These are phyloP conservation scores for Poa pratensis DNA, from an alignment of 176 grass and related monocot species.

Conservation along the genomic window DNA sequence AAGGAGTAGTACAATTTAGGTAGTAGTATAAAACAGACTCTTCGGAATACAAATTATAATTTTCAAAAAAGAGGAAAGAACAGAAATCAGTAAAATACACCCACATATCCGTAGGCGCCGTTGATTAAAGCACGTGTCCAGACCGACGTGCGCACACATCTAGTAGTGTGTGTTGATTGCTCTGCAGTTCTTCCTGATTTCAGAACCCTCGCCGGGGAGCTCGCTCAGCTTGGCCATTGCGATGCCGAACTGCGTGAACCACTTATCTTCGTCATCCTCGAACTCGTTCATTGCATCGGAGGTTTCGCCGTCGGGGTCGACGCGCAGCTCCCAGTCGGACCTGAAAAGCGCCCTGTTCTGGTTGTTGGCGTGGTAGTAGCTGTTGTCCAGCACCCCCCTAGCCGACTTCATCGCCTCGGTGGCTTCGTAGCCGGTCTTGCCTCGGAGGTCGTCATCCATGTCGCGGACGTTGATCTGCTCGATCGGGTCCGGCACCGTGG, in stretches of 20 bases:
- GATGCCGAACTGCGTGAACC: background rate
- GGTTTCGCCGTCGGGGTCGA: background rate
- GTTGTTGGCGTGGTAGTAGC: conserved; percentile 22
- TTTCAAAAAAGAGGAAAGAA: too few species aligned
- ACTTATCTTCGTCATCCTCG: background rate
- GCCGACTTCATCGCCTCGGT: background rate
- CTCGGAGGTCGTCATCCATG: background rate
- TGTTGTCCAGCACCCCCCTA: background rate
- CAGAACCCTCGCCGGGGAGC: background rate
- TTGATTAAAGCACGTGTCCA: too few species aligned
- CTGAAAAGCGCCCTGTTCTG: conserved; percentile 38
- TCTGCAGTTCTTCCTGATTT: too few species aligned
- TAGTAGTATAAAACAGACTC: too few species aligned
- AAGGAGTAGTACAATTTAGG: too few species aligned
- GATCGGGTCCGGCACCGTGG: background rate
- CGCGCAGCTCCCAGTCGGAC: conserved; percentile 32
- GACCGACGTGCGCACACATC: too few species aligned
- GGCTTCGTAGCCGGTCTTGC: fast-evolving
- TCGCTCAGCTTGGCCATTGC: conserved; percentile 56
- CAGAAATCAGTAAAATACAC: too few species aligned
- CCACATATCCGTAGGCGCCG: too few species aligned
- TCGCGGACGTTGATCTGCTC: background rate
- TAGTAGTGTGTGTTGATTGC: too few species aligned
- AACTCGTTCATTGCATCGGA: background rate
- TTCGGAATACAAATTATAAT: too few species aligned